Evolutionary conservation across 2,329 filamentous ascomycete genomes (phyloP).

Genomic region (Penicillium janthinellum): DNA sequence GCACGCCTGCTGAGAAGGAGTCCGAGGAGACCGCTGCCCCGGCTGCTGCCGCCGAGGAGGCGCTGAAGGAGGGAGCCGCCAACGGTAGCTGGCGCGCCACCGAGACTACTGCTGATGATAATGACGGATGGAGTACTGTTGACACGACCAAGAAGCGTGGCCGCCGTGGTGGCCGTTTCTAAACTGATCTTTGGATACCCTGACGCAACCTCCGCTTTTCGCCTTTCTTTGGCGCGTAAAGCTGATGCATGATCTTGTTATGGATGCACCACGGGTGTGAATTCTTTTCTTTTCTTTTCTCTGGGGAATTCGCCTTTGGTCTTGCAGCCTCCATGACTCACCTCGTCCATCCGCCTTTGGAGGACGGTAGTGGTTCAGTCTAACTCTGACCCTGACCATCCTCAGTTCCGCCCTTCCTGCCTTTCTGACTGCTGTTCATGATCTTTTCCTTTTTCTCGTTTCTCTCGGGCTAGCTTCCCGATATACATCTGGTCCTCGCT

Average conservation of each 20-base stretch:
- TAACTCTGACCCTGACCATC: constrained; percentile 12
- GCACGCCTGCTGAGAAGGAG: constrained; percentile 55
- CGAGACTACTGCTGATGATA: constrained; percentile 36
- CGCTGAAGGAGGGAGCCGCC: constrained; percentile 57
- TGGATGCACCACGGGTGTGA: background rate
- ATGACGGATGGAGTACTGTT: constrained; percentile 54
- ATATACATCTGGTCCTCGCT: constrained; percentile 37
- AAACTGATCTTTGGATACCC: constrained; percentile 44
- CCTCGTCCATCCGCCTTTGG: constrained; percentile 12
- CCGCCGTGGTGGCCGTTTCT: constrained; percentile 47
- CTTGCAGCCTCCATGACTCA: constrained; percentile 12
- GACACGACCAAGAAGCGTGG: constrained; percentile 46
- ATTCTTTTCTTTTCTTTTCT: background rate
- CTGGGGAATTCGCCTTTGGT: background rate
- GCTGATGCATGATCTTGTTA: background rate
- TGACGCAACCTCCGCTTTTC: constrained; percentile 22
- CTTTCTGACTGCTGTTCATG: constrained; percentile 29
- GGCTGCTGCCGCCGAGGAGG: constrained; percentile 50
- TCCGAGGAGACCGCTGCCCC: constrained; percentile 50
- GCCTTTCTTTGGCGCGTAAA: constrained; percentile 12
- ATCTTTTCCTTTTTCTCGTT: constrained; percentile 29
- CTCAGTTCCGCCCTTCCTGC: constrained; percentile 18
- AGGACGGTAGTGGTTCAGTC: constrained; percentile 22
- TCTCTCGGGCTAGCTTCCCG: constrained; percentile 31
- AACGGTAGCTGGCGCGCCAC: constrained; percentile 47